A percentile compares a stretch with the other conserved stretches of the same genome.
phyloP scores from a whole-genome alignment of 148 eudicot species.

The Cornus controversa region DNA sequence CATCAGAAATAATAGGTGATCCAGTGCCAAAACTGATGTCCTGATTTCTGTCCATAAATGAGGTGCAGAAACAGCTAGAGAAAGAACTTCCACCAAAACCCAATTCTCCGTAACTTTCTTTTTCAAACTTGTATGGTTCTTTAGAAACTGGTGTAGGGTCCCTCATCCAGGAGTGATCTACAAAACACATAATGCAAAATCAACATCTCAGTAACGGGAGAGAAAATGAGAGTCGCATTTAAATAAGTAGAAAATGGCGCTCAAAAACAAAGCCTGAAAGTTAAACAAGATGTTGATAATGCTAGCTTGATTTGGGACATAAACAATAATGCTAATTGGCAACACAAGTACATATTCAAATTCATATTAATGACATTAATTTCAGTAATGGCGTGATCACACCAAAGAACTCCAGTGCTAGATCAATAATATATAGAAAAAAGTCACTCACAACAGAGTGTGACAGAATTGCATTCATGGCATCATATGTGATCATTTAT shows the following conservation, averaged over 20 bases:
- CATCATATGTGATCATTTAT: no score
- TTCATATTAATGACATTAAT: background rate
- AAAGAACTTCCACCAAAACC: slow-evolving; percentile 30
- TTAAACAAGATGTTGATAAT: no score
- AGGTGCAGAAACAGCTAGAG: slow-evolving; percentile 17
- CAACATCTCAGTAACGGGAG: background rate
- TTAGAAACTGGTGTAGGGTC: slow-evolving; percentile 24
- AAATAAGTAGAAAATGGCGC: background rate
- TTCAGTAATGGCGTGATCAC: background rate
- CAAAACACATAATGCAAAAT: slow-evolving; percentile 5
- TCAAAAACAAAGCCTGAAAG: background rate
- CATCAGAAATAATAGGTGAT: slow-evolving; percentile 36
- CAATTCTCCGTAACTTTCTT: slow-evolving; percentile 27
- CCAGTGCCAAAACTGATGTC: slow-evolving; percentile 68
- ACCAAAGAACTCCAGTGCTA: background rate
- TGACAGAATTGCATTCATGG: background rate
- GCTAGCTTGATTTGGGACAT: background rate
- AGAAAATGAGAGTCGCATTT: background rate
- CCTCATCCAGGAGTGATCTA: slow-evolving; percentile 74
- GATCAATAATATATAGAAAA: background rate
- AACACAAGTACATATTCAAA: background rate
- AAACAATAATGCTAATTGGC: background rate
- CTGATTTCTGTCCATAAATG: slow-evolving; percentile 51
- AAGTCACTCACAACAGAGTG: background rate
- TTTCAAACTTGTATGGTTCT: slow-evolving; percentile 19